These are phyloP conservation scores for Colletotrichum trifolii DNA, from an alignment of 2,329 filamentous ascomycete genomes.

Conservation along the genomic window DNA sequence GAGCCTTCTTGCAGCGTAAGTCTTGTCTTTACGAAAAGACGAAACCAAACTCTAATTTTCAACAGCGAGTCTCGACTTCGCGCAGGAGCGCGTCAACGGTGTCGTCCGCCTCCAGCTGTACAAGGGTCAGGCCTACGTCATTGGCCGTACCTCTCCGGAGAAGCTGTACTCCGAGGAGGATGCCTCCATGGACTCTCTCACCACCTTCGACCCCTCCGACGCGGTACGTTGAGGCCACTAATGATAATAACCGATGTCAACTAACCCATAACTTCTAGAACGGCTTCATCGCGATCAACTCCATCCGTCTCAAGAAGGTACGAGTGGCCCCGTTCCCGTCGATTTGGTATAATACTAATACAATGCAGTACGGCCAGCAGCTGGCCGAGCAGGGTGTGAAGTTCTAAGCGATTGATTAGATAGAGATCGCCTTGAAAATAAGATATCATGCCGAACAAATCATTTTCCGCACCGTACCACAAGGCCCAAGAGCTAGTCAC, in stretches of 20 bases:
- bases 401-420: slow-evolving; percentile 13
- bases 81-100: slow-evolving; percentile 38
- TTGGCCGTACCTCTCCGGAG: slow-evolving; percentile 56
- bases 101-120: slow-evolving; percentile 46
- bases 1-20: slow-evolving; percentile 29
- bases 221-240: slow-evolving; percentile 40
- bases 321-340: neutral
- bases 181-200: slow-evolving; percentile 62
- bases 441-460: no score
- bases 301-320: slow-evolving; percentile 69
- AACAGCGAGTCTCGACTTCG: slow-evolving; percentile 33
- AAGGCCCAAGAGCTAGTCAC: no score
- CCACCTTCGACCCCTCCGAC: slow-evolving; percentile 54
- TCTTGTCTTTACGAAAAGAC: fast-evolving
- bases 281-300: slow-evolving; percentile 75
- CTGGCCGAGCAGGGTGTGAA: slow-evolving; percentile 50
- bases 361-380: slow-evolving; percentile 52
- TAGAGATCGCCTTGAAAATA: no score
- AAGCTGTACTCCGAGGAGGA: slow-evolving; percentile 65
- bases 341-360: neutral
- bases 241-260: neutral
- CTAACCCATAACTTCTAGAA: slow-evolving; percentile 7
- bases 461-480: no score
- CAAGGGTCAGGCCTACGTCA: slow-evolving; percentile 57
- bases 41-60: neutral